Conservation (phyloP, 345 rosid species). For the Cochlearia excelsa region DNA sequence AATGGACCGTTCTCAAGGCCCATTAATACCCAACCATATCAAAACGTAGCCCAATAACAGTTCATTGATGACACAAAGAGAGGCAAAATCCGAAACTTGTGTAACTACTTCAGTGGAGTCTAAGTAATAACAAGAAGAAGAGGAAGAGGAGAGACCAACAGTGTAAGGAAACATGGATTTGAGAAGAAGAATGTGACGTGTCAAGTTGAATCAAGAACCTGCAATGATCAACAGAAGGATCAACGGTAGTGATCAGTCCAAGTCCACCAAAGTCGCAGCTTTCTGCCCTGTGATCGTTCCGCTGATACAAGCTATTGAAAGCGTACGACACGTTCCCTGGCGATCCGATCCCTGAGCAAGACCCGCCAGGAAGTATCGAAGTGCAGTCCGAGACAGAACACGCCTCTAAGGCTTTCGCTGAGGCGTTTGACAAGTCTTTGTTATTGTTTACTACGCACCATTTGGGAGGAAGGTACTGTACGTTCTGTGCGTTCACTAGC, state of each 20-base stretch:
- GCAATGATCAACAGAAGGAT: slow-evolving; percentile 66
- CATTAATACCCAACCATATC: neutral
- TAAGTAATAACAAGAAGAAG: neutral
- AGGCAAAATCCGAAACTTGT: slow-evolving; percentile 11
- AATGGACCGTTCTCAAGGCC: neutral
- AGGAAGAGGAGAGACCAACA: slow-evolving; percentile 23
- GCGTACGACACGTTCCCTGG: slow-evolving; percentile 81
- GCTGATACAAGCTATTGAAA: slow-evolving; percentile 84
- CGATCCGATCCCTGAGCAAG: slow-evolving; percentile 71
- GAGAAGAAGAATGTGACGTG: slow-evolving; percentile 46
- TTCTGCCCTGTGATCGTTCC: slow-evolving; percentile 63
- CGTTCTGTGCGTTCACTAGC: slow-evolving; percentile 58
- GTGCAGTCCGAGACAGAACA: slow-evolving; percentile 74
- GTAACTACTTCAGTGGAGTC: slow-evolving; percentile 5
- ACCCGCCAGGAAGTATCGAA: slow-evolving; percentile 64
- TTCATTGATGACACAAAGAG: neutral
- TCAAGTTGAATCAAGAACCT: slow-evolving; percentile 54
- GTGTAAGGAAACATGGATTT: slow-evolving; percentile 6
- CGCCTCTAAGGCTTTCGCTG: slow-evolving; percentile 55
- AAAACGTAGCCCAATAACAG: slow-evolving; percentile 21
- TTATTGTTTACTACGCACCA: slow-evolving; percentile 90
- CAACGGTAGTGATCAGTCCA: slow-evolving; percentile 82
- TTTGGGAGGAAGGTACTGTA: slow-evolving; percentile 66
- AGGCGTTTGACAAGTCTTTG: slow-evolving; percentile 65
- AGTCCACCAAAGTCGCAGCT: slow-evolving; percentile 84